Percentiles rank a stretch among this genome's conserved stretches.
Evolutionary conservation across 257 asterid genomes (phyloP).

Genomic region (Penstemon barbatus): DNA sequence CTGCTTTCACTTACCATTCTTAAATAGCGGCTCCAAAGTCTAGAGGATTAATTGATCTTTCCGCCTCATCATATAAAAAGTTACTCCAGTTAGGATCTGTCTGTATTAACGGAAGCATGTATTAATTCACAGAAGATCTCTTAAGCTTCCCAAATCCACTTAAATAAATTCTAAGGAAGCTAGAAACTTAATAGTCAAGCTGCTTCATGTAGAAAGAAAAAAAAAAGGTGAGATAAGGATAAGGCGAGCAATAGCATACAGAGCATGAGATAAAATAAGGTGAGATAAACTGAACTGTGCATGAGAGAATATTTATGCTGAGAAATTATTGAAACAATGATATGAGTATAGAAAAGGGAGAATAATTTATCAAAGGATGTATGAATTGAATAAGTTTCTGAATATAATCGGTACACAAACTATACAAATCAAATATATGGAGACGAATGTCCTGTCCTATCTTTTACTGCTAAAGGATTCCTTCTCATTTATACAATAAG

Average conservation of each 20-base stretch:
- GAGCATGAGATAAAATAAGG: too few species aligned
- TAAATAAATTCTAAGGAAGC: neutral
- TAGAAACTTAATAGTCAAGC: neutral
- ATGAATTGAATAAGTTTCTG: neutral
- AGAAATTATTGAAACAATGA: too few species aligned
- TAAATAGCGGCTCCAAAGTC: conserved; percentile 40
- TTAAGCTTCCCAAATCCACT: too few species aligned
- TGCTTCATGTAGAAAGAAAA: neutral
- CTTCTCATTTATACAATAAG: too few species aligned
- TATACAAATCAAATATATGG: too few species aligned
- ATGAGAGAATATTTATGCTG: too few species aligned
- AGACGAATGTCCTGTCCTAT: too few species aligned
- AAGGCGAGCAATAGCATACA: conserved; percentile 23
- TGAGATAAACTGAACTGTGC: too few species aligned
- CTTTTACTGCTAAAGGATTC: too few species aligned
- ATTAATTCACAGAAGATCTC: too few species aligned
- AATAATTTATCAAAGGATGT: neutral
- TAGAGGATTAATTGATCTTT: neutral
- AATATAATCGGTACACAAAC: too few species aligned
- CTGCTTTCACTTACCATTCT: conserved; percentile 63
- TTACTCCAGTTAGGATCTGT: conserved; percentile 99
- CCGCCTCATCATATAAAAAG: conserved; percentile 67
- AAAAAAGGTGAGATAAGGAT: conserved; percentile 11
- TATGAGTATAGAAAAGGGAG: neutral
- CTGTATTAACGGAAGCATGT: conserved; percentile 35